A percentile compares a stretch with the other conserved stretches of the same genome.
phyloP scores from a whole-genome alignment of 148 eudicot genomes.

The Fallopia convolvulus region DNA sequence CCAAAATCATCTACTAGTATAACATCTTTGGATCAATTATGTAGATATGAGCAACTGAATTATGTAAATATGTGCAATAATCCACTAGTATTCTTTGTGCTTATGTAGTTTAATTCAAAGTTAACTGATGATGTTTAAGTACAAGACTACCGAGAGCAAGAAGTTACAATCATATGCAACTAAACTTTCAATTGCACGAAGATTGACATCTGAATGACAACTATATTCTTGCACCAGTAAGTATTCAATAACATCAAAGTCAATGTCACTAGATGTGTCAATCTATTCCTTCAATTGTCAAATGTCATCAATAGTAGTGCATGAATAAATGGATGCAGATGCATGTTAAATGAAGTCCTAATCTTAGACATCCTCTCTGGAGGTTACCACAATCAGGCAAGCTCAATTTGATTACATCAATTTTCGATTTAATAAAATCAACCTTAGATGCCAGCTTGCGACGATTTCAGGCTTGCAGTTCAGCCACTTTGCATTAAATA shows the following conservation, averaged over 20 bases:
- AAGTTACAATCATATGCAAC: background rate
- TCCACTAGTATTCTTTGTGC: background rate
- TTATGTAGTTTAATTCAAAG: background rate
- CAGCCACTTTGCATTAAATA: background rate
- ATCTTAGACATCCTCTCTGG: background rate
- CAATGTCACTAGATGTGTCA: background rate
- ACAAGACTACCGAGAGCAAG: conserved; percentile 1
- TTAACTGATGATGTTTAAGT: background rate
- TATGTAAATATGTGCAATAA: background rate
- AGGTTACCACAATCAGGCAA: background rate
- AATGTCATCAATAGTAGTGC: background rate
- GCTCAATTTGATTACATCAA: background rate
- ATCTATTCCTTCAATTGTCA: background rate
- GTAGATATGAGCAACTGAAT: background rate
- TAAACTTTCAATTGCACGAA: background rate
- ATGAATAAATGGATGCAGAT: background rate
- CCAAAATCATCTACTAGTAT: background rate
- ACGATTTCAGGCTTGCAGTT: background rate
- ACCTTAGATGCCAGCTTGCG: background rate
- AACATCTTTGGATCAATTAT: background rate
- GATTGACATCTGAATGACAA: background rate
- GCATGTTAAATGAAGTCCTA: background rate
- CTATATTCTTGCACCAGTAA: background rate
- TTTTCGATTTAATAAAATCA: background rate
- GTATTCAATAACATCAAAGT: background rate